Evolutionary conservation across 257 asterid species (phyloP).

Genomic region (Ehretia macrophylla): DNA sequence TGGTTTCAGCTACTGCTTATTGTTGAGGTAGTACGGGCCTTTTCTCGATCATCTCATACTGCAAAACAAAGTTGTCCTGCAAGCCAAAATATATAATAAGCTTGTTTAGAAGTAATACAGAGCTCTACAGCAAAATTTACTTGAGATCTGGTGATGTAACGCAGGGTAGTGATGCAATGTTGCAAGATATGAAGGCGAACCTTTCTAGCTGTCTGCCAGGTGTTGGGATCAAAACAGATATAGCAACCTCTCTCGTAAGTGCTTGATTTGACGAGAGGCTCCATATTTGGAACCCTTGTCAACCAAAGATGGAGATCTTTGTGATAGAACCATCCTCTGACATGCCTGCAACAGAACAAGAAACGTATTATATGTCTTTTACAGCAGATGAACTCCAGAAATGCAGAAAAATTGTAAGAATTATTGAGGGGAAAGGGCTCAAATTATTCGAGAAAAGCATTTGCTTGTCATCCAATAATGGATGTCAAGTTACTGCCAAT

Average conservation of each 20-base stretch:
- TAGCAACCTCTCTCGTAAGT: slow-evolving; percentile 67
- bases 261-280: slow-evolving; percentile 59
- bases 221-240: slow-evolving; percentile 62
- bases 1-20: not conserved
- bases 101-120: no score
- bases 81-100: slow-evolving; percentile 1
- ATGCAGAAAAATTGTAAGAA: not conserved
- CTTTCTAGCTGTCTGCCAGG: slow-evolving; percentile 70
- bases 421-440: no score
- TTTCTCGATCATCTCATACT: slow-evolving; percentile 67
- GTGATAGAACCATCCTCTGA: slow-evolving; percentile 87
- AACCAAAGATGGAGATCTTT: slow-evolving; percentile 66
- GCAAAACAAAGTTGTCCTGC: slow-evolving; percentile 75
- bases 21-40: slow-evolving; percentile 50
- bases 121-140: no score
- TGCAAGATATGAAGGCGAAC: slow-evolving; percentile 24
- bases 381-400: not conserved
- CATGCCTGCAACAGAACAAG: slow-evolving; percentile 32
- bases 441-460: no score
- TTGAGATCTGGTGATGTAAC: no score
- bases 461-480: no score
- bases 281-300: slow-evolving; percentile 51
- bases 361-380: not conserved
- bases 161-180: not conserved
- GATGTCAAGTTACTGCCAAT: no score